Conservation (phyloP, 78 protist species). For the Dictyostelium firmibasis region DNA sequence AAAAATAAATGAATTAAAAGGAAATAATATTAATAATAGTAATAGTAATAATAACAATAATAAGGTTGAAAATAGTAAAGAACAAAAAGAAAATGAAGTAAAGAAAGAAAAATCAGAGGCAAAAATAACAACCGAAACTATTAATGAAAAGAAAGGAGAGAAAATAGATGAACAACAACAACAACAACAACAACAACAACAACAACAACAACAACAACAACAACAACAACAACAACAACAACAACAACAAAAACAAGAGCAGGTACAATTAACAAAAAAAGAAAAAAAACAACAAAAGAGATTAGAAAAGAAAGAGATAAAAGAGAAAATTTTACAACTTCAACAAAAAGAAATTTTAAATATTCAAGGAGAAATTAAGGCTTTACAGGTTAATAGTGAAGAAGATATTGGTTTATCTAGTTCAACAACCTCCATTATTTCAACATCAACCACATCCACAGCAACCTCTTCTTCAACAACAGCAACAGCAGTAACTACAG, state of each 20-base stretch:
- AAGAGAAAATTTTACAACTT: not conserved
- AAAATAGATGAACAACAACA: not conserved
- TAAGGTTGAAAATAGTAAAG: not conserved
- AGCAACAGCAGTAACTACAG: not conserved
- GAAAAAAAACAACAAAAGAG: not conserved
- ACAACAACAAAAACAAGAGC: not conserved
- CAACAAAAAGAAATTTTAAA: not conserved
- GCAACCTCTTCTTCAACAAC: not conserved
- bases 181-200: not conserved
- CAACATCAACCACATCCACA: not conserved
- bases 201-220: not conserved
- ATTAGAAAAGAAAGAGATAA: not conserved
- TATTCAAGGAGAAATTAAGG: not conserved
- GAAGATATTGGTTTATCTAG: not conserved
- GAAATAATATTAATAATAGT: not conserved
- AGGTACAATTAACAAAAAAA: not conserved
- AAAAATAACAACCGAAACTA: not conserved
- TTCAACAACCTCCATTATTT: not conserved
- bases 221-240: not conserved
- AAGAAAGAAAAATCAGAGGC: not conserved
- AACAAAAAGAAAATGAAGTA: not conserved
- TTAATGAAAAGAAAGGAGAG: not conserved
- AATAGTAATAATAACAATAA: not conserved
- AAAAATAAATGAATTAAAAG: not conserved
- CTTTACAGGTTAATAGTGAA: not conserved